Base-by-base conservation (phyloP, 1,284 basidiomycete genomes). In the Golubevia sp. region DNA sequence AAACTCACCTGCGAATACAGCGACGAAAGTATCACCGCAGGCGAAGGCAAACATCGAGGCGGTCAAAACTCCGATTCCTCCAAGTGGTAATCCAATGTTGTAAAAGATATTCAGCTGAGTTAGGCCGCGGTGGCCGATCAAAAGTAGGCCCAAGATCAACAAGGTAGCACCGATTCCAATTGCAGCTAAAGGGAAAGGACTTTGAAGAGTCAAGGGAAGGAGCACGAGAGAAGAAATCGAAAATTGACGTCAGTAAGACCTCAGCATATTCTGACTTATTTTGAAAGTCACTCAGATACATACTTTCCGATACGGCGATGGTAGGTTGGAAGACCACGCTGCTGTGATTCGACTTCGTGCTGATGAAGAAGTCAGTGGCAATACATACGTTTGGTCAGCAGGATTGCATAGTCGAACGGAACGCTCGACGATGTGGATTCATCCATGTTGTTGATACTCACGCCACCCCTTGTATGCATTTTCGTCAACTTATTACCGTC, bases 221-320 rank as follows among this genome's bases (percentile, higher is more conserved):
- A n/a, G 53, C 15, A 4, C 24, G 18, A 25, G 26, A n/a, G n/a
- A n/a, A n/a, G n/a, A n/a, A n/a, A n/a, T n/a, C n/a, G n/a, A n/a
- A n/a, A n/a, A n/a, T n/a, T n/a, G n/a, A n/a, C n/a, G n/a, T n/a
- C n/a, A n/a, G n/a, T n/a, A n/a, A n/a, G n/a, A n/a, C n/a, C n/a
- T n/a, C n/a, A n/a, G n/a, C n/a, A n/a, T n/a, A n/a, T n/a, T n/a
- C n/a, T n/a, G n/a, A n/a, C n/a, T n/a, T n/a, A n/a, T n/a, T n/a
- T n/a, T n/a, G n/a, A n/a, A n/a, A n/a, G n/a, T 2, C 3, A 15
- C 8, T 26, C 55, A 13, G 11, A 8, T 49, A 56, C 54, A 3
- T 21, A 63, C 61, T 72, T 72, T 55, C 64, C 73, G 49, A 74
- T 74, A 34, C 71, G 60, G 27, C 73, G 73, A 44, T 74, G 73